Evolutionary conservation across 208 protist genomes (phyloP).

Genomic region (Strigomonas oncopelti): DNA sequence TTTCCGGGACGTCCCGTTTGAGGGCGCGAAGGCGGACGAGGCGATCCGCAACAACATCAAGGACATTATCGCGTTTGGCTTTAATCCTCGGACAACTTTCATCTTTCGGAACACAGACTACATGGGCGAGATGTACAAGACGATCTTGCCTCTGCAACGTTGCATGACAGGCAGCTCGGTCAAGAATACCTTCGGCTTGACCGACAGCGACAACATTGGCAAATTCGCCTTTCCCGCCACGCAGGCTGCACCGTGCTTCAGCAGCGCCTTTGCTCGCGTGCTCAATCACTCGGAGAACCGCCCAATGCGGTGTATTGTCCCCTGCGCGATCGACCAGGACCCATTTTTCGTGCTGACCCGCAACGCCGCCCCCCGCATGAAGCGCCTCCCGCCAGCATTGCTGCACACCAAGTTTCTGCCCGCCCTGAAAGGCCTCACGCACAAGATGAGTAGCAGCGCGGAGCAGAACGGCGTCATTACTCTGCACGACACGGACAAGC

Average conservation of each 20-base stretch:
- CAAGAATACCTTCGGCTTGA: constrained; percentile 93
- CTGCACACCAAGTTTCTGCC: constrained; percentile 98
- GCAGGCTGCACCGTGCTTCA: constrained; percentile 97
- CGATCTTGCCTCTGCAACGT: constrained; percentile 91
- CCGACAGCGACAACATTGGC: constrained; percentile 90
- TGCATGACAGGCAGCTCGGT: constrained; percentile 89
- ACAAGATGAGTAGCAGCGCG: constrained; percentile 97
- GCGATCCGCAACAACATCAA: constrained; percentile 96
- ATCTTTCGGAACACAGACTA: constrained; percentile 99
- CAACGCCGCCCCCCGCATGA: constrained; percentile 91
- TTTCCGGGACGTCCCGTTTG: constrained; percentile 92
- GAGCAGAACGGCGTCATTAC: constrained; percentile 91
- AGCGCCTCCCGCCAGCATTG: constrained; percentile 90
- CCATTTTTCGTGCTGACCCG: constrained; percentile 99
- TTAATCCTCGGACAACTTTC: constrained; percentile 97
- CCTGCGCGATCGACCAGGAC: constrained; percentile 96
- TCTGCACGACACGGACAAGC: constrained; percentile 92
- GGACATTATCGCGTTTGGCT: constrained; percentile 99
- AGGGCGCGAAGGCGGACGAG: constrained; percentile 65
- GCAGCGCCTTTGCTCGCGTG: constrained; percentile 91
- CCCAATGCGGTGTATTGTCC: constrained; percentile 96
- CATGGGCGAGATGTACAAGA: constrained; percentile 95
- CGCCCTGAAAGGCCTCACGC: constrained; percentile 91
- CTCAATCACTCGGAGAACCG: constrained; percentile 6
- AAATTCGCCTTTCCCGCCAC: constrained; percentile 96